These are phyloP conservation scores for Candida dubliniensis DNA, from an alignment of 1,139 yeast genomes.

Conservation along the genomic window DNA sequence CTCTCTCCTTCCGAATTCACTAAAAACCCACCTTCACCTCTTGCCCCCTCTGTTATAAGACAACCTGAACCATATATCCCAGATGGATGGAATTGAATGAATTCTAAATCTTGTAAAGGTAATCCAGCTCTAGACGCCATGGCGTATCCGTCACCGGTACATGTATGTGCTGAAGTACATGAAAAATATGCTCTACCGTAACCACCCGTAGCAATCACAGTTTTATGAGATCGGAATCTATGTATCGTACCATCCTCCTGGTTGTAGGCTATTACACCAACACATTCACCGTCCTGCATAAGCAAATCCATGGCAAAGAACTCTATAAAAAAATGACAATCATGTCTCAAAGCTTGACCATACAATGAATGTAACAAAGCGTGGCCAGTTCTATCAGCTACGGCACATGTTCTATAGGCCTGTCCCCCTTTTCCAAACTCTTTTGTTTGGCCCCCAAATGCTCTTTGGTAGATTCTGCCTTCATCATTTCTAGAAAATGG, in stretches of 20 bases:
- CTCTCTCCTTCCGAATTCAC: constrained; percentile 97
- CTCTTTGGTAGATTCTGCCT: constrained; percentile 97
- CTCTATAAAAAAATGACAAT: constrained; percentile 97
- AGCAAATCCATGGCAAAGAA: constrained; percentile 92
- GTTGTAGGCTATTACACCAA: constrained; percentile 95
- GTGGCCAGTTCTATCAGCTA: constrained; percentile 98
- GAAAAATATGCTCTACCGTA: constrained; percentile 98
- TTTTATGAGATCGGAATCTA: constrained; percentile 94
- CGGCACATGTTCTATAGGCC: constrained; percentile 99
- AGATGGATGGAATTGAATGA: constrained; percentile 98
- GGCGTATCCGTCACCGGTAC: constrained; percentile 98
- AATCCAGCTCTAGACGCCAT: constrained; percentile 98
- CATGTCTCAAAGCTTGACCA: constrained; percentile 94
- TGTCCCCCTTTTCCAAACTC: constrained; percentile 98
- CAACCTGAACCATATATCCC: constrained; percentile 99
- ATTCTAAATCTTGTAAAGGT: constrained; percentile 95
- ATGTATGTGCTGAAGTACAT: constrained; percentile 98
- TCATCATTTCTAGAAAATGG: constrained; percentile 97
- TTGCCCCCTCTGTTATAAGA: constrained; percentile 97
- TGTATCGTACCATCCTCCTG: constrained; percentile 98
- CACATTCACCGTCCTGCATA: constrained; percentile 95
- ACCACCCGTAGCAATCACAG: constrained; percentile 97
- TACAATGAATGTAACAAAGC: constrained; percentile 93
- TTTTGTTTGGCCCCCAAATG: constrained; percentile 96
- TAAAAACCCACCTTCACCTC: constrained; percentile 99